These are phyloP conservation scores for Coemansia sp. DNA, from an alignment of 192 early-diverging fungal genomes.

Conservation along the genomic window DNA sequence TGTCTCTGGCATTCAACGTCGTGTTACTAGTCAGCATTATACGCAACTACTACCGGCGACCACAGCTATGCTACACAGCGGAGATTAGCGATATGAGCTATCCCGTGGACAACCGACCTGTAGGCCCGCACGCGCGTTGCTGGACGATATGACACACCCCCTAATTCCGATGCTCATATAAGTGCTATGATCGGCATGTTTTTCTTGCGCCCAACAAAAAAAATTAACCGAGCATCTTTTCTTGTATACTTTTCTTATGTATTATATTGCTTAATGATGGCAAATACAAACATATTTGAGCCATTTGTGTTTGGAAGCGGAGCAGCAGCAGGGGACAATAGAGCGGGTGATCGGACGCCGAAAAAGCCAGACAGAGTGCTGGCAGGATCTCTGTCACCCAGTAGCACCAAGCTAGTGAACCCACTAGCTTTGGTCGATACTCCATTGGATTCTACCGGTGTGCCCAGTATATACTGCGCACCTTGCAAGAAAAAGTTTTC, in stretches of 20 bases:
- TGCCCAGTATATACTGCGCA: constrained; percentile 11
- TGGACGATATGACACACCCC: constrained; percentile 17
- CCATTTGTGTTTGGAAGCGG: background rate
- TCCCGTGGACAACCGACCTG: constrained; percentile 14
- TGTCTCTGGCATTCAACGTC: constrained; percentile 35
- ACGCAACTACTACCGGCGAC: constrained; percentile 11
- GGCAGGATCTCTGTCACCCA: constrained; percentile 24
- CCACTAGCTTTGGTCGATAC: constrained; percentile 6
- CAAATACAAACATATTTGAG: constrained; percentile 8
- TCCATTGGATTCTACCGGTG: background rate
- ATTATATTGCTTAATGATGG: background rate
- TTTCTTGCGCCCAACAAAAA: background rate
- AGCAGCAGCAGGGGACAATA: background rate
- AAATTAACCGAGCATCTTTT: background rate
- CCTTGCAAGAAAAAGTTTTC: constrained; percentile 35
- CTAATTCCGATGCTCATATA: background rate
- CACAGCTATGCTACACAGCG: constrained; percentile 18
- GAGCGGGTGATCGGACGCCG: background rate
- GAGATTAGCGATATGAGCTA: constrained; percentile 31
- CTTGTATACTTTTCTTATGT: constrained; percentile 3
- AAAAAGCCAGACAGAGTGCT: constrained; percentile 6
- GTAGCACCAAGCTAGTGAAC: constrained; percentile 30
- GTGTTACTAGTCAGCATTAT: constrained; percentile 28
- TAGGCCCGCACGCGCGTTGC: constrained; percentile 11
- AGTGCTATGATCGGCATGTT: background rate